Evolutionary conservation across 176 grass and related monocot genomes (phyloP).

Genomic region (Coix lacrymajobi): DNA sequence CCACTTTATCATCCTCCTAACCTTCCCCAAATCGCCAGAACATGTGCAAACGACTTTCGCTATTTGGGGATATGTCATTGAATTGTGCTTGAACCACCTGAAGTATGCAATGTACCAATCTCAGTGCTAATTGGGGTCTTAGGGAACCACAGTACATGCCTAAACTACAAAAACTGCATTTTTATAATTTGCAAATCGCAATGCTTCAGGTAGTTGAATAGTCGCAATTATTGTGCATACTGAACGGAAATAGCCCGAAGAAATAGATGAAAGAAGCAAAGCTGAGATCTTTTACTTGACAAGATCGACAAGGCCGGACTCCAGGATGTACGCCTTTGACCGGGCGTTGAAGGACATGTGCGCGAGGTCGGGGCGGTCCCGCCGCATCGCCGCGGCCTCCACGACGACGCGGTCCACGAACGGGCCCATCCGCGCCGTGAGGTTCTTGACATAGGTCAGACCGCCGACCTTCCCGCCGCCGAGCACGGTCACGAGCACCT

Average conservation of each 20-base stretch:
- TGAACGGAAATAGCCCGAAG: not conserved
- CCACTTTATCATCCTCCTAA: constrained; percentile 65
- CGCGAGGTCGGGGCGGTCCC: constrained; percentile 53
- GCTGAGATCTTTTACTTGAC: constrained; percentile 59
- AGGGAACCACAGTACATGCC: not conserved
- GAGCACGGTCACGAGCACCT: constrained; percentile 53
- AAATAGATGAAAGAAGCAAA: not conserved
- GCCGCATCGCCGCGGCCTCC: constrained; percentile 56
- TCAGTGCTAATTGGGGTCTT: not conserved
- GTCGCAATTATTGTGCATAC: not conserved
- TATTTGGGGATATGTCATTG: constrained; percentile 80
- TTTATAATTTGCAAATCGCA: not conserved
- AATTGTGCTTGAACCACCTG: constrained; percentile 99
- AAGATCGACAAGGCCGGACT: constrained; percentile 56
- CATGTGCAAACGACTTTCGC: constrained; percentile 68
- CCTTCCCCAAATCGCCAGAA: constrained; percentile 59
- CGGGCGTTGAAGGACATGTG: constrained; percentile 87
- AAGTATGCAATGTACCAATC: not conserved
- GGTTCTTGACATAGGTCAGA: constrained; percentile 64
- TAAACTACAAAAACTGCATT: not conserved
- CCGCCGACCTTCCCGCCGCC: constrained; percentile 59
- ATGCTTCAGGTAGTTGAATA: not conserved
- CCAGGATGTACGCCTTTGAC: constrained; percentile 55
- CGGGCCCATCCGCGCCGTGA: constrained; percentile 37
- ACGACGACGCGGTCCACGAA: constrained; percentile 82